These are phyloP conservation scores for Psilocybe cubensis DNA, from an alignment of 768 basidiomycete species.

Conservation along the genomic window DNA sequence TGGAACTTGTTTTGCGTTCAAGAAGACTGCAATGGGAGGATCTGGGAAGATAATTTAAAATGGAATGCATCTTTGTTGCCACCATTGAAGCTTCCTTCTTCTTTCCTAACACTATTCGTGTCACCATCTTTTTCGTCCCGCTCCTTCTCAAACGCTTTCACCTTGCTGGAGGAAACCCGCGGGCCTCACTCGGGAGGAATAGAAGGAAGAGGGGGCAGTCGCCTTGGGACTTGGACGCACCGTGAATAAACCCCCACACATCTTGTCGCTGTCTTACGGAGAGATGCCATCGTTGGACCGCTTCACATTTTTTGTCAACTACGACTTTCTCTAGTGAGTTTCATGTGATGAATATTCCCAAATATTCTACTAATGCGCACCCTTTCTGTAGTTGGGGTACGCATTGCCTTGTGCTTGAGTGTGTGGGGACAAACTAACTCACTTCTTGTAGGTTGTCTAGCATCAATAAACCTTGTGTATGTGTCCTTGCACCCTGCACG, in stretches of 20 bases:
- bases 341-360: background rate
- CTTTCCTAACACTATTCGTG: background rate
- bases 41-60: background rate
- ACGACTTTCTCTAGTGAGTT: background rate
- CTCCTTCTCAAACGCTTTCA: background rate
- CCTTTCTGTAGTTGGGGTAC: background rate
- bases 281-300: background rate
- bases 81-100: background rate
- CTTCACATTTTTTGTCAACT: background rate
- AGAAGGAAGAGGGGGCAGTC: background rate
- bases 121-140: background rate
- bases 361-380: no score
- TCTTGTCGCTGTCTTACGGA: background rate
- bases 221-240: no score
- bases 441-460: slow-evolving; percentile 14
- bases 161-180: background rate
- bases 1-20: background rate
- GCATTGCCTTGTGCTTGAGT: background rate
- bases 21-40: background rate
- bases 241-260: no score
- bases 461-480: slow-evolving; percentile 21
- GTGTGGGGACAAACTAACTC: background rate
- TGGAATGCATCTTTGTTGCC: background rate
- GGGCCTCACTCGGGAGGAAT: background rate
- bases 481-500: background rate